Percentiles rank a stretch among this genome's conserved stretches.
These are phyloP conservation scores for Metarhizium sp. DNA, from an alignment of 2,329 filamentous ascomycete genomes.

Conservation along the genomic window DNA sequence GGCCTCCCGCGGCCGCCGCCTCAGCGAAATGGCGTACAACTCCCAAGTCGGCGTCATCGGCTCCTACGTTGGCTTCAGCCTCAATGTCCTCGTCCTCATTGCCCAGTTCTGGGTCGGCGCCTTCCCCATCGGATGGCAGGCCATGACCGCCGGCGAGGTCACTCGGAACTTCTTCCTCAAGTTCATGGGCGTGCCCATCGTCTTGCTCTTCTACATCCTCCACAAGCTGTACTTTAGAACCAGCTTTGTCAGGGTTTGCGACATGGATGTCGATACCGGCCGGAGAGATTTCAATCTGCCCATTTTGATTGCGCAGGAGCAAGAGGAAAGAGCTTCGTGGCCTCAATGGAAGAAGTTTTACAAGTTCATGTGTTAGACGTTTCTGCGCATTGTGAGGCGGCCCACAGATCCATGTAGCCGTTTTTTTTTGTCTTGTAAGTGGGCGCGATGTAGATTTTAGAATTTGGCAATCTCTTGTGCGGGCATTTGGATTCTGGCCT, in stretches of 20 bases:
- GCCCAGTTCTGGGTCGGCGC: constrained; percentile 86
- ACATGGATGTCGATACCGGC: constrained; percentile 85
- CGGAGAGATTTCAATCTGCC: constrained; percentile 76
- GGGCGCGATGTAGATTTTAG: neutral
- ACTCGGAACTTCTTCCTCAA: constrained; percentile 63
- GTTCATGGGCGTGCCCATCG: constrained; percentile 62
- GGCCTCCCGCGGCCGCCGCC: constrained; percentile 56
- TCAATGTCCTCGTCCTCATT: constrained; percentile 67
- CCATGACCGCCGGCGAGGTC: constrained; percentile 33
- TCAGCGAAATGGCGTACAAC: constrained; percentile 70
- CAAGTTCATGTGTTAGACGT: constrained; percentile 56
- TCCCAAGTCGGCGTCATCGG: constrained; percentile 72
- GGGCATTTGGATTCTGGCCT: neutral
- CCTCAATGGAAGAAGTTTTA: constrained; percentile 69
- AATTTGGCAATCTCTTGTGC: neutral
- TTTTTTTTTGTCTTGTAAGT: too few relatives aligned
- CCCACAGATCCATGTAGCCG: too few relatives aligned
- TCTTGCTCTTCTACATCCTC: constrained; percentile 55
- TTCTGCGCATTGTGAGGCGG: neutral
- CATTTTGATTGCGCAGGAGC: constrained; percentile 70
- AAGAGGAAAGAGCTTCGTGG: constrained; percentile 62
- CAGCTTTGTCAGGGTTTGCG: constrained; percentile 51
- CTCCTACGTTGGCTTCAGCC: constrained; percentile 67
- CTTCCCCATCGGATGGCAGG: constrained; percentile 56
- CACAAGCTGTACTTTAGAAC: constrained; percentile 74